Base-by-base conservation (phyloP, 2,329 filamentous ascomycete species). In the Botrytis deweyae region DNA sequence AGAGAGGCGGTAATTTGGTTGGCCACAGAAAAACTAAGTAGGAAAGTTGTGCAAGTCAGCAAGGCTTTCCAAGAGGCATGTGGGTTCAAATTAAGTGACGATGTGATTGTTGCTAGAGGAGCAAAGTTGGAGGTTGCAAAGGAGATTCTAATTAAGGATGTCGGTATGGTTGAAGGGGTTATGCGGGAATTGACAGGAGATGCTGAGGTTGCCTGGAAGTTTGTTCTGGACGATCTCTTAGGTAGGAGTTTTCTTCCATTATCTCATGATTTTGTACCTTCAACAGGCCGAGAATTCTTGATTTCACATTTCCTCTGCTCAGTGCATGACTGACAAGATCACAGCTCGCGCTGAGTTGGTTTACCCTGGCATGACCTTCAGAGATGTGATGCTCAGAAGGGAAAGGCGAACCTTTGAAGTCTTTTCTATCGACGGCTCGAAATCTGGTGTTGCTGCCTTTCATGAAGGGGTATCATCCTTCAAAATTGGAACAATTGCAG, bases 51-150 rank as follows among this genome's bases (percentile, higher is more conserved):
- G 68, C 87, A 95, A 85, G 89, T 93, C 84, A 91, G 93, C 36
- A 91, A 93, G 76, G 86, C 89, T 9, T 89, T 97, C 72, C 91
- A 93, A 76, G 91, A 92, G 52, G 87, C 89, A 10, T 92, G 92
- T 77, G 89, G 89, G 1, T 88, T 97, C 78, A 91, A 91, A 75
- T 85, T 96, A 6, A 90, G 90, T 25, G 92, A 94, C 67, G 87
- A 89, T 69, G 85, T 97, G 66, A 86, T 87, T 12, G 87, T 95
- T 38, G 84, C 86, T 3, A 85, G 87, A 16, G 85, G 86, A 12
- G 83, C 82, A 3, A 78, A 83, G 3, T 82, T 91, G 18, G 84
- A 86, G 0, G 86, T 88, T 36, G 88, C 90, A 9, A 84, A 87
- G 6, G 84, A 86, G 42, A 85, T 95, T 4, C 82, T 88, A 10